phyloP scores from a whole-genome alignment of 176 grass and related monocot species.

The Triticum urartu region DNA sequence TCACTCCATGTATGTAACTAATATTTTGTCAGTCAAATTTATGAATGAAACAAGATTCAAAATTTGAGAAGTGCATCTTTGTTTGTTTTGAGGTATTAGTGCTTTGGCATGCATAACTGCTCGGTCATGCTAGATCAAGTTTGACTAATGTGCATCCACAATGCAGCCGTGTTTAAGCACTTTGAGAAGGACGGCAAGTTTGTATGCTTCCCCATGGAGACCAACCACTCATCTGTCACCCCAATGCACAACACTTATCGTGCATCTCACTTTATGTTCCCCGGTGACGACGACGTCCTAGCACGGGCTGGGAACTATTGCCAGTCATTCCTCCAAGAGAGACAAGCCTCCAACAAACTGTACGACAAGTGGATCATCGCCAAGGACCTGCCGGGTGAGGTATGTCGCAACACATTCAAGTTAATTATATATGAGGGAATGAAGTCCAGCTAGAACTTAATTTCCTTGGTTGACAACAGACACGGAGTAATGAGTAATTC shows the following conservation, averaged over 20 bases:
- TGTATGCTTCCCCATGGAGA: constrained; percentile 27
- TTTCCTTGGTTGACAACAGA: too few species aligned
- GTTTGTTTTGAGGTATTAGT: too few species aligned
- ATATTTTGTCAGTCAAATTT: too few species aligned
- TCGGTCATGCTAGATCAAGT: too few species aligned
- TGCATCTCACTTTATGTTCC: constrained; percentile 35
- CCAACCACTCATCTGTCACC: constrained; percentile 10
- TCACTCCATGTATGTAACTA: constrained; percentile 43
- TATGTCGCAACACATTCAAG: neutral
- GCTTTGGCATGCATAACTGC: too few species aligned
- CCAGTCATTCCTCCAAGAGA: constrained; percentile 24
- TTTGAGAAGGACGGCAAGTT: constrained; percentile 49
- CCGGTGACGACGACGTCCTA: constrained; percentile 16
- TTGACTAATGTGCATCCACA: neutral
- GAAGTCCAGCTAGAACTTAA: too few species aligned
- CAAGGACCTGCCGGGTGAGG: constrained; percentile 54
- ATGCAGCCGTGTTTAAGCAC: constrained; percentile 34
- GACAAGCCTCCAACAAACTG: constrained; percentile 30
- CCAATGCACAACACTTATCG: constrained; percentile 50
- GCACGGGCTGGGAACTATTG: constrained; percentile 13
- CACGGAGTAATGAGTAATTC: too few species aligned
- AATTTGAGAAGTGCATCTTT: too few species aligned
- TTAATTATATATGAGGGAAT: too few species aligned
- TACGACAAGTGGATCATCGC: constrained; percentile 66
- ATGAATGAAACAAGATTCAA: too few species aligned